These are phyloP conservation scores for Emericellopsis cladophorae DNA, from an alignment of 2,329 filamentous ascomycete species.

Conservation along the genomic window DNA sequence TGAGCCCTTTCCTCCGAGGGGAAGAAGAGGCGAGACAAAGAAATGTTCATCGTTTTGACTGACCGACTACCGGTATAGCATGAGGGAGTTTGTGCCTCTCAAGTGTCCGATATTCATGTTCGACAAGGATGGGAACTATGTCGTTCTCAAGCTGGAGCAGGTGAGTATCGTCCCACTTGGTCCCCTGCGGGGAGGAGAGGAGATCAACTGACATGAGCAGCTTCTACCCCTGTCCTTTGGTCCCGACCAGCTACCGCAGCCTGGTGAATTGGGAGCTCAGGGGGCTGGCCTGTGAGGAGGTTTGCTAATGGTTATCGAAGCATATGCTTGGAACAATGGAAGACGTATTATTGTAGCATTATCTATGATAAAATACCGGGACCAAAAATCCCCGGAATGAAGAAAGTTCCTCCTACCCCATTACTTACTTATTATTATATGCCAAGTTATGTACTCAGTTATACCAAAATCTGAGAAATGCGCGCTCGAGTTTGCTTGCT, in stretches of 20 bases:
- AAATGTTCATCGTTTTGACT: slow-evolving; percentile 4
- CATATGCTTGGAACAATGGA: not conserved
- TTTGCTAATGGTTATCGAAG: not conserved
- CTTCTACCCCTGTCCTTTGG: slow-evolving; percentile 58
- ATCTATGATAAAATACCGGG: too few species aligned
- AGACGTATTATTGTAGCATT: not conserved
- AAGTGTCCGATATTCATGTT: slow-evolving; percentile 82
- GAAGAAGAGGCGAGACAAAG: not conserved
- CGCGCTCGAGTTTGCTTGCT: too few species aligned
- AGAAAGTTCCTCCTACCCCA: too few species aligned
- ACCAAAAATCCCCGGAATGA: too few species aligned
- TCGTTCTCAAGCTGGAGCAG: slow-evolving; percentile 58
- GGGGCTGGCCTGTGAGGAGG: too few species aligned
- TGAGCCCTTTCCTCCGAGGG: slow-evolving; percentile 26
- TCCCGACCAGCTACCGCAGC: slow-evolving; percentile 40
- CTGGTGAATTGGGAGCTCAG: slow-evolving; percentile 8
- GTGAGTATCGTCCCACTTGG: slow-evolving; percentile 28
- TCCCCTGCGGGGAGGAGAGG: not conserved
- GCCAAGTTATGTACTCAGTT: too few species aligned
- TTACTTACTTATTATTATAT: too few species aligned
- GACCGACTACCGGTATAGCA: slow-evolving; percentile 28
- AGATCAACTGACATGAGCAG: slow-evolving; percentile 20
- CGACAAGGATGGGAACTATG: slow-evolving; percentile 62
- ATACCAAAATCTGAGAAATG: too few species aligned
- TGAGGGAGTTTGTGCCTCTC: slow-evolving; percentile 63